Percentiles rank a stretch among this genome's conserved stretches.
phyloP scores from a whole-genome alignment of 495 filamentous ascomycete genomes.

The Penicillium dipodomyicola region DNA sequence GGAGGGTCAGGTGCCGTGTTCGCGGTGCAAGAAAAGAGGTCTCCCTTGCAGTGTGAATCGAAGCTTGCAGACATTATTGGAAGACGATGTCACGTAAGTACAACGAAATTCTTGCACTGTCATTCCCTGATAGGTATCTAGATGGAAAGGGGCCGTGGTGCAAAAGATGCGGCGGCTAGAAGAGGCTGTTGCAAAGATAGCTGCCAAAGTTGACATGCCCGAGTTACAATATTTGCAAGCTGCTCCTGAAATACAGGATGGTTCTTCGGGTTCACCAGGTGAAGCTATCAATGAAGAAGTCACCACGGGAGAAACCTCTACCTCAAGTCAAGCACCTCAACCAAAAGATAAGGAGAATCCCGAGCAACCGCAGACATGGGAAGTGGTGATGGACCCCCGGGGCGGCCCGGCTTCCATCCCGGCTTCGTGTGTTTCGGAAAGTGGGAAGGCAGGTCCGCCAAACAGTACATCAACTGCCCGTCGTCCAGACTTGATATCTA shows the following conservation, averaged over 20 bases:
- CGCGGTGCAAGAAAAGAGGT: constrained; percentile 30
- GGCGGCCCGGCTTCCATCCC: constrained; percentile 33
- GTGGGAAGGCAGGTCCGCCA: constrained; percentile 15
- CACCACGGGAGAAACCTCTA: background rate
- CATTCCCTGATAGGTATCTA: constrained; percentile 6
- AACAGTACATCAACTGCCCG: constrained; percentile 13
- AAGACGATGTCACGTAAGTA: constrained; percentile 34
- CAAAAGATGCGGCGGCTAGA: constrained; percentile 28
- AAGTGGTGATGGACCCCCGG: constrained; percentile 23
- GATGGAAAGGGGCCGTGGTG: constrained; percentile 33
- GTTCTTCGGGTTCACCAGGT: background rate
- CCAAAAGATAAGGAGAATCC: background rate
- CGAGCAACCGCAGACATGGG: constrained; percentile 16
- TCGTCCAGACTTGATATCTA: constrained; percentile 23
- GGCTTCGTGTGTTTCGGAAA: constrained; percentile 27
- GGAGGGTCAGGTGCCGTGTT: constrained; percentile 33
- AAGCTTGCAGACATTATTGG: constrained; percentile 38
- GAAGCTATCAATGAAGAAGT: constrained; percentile 6
- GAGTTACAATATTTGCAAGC: constrained; percentile 11
- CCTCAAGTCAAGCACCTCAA: constrained; percentile 1
- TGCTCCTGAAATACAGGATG: constrained; percentile 7
- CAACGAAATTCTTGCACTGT: background rate
- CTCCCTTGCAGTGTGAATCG: constrained; percentile 35
- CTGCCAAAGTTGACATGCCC: constrained; percentile 25
- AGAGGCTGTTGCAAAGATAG: constrained; percentile 25